Percentiles rank a stretch among this genome's conserved stretches.
Evolutionary conservation across 2,329 filamentous ascomycete genomes (phyloP).

Genomic region (Neospermospora avenae): DNA sequence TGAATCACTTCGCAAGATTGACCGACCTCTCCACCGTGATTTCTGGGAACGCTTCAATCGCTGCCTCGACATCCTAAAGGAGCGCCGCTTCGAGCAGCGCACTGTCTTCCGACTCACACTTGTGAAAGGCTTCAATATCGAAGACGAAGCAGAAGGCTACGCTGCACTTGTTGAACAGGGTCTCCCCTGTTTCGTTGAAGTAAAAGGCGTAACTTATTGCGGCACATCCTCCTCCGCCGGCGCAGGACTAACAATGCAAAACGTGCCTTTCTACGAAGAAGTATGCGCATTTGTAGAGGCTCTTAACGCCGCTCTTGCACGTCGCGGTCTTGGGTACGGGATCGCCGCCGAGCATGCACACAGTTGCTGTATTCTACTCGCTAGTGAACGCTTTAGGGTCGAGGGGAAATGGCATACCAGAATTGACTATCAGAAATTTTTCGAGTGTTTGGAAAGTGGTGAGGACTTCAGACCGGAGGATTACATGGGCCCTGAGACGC

Average conservation of each 20-base stretch:
- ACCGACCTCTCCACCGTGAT: constrained; percentile 87
- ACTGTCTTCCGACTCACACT: constrained; percentile 94
- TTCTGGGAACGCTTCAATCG: constrained; percentile 96
- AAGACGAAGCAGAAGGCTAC: constrained; percentile 88
- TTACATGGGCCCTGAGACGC: constrained; percentile 80
- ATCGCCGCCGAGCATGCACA: constrained; percentile 95
- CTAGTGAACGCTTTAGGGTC: constrained; percentile 73
- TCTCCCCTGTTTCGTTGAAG: constrained; percentile 86
- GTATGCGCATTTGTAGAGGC: constrained; percentile 78
- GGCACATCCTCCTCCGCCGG: constrained; percentile 81
- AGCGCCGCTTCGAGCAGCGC: constrained; percentile 78
- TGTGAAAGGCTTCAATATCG: constrained; percentile 97
- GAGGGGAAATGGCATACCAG: constrained; percentile 83
- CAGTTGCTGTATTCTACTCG: constrained; percentile 87
- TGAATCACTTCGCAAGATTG: constrained; percentile 82
- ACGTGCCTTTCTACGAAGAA: constrained; percentile 94
- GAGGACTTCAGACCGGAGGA: constrained; percentile 78
- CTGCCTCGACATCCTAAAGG: constrained; percentile 84
- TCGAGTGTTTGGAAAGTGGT: constrained; percentile 71
- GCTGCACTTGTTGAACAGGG: constrained; percentile 83
- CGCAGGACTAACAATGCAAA: constrained; percentile 91
- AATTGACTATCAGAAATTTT: constrained; percentile 89
- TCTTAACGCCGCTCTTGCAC: constrained; percentile 65
- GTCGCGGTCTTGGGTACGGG: constrained; percentile 75
- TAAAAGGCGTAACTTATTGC: constrained; percentile 97